Evolutionary conservation across 305 asterid species (phyloP).

Genomic region (Caryopteris hybrid): DNA sequence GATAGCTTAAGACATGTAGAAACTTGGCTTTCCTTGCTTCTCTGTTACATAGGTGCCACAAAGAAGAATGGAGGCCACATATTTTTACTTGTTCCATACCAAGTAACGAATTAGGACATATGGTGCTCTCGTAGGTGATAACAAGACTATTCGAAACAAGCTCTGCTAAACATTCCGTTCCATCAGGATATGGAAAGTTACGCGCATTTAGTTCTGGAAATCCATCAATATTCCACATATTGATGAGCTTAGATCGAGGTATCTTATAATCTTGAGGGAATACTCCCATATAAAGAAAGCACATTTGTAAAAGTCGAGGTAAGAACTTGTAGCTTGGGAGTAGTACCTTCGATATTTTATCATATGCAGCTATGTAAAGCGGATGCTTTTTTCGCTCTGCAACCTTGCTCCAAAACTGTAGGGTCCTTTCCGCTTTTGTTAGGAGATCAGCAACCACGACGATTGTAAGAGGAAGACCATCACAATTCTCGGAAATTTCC

Average conservation of each 20-base stretch:
- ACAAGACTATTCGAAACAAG: no score
- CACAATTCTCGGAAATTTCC: not conserved
- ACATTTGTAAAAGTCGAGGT: not conserved
- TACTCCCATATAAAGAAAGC: not conserved
- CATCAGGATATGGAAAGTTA: not conserved
- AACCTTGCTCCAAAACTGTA: not conserved
- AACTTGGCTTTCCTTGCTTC: not conserved
- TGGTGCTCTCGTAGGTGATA: no score
- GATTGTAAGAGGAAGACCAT: not conserved
- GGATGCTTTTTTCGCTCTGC: not conserved
- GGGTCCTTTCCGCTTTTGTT: not conserved
- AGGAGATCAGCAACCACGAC: not conserved
- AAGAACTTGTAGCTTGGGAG: no score
- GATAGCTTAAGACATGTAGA: no score
- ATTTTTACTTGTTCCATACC: no score
- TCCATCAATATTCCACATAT: not conserved
- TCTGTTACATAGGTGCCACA: not conserved
- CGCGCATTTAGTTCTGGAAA: not conserved
- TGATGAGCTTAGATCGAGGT: not conserved
- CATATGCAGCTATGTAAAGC: not conserved
- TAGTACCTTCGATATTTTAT: not conserved
- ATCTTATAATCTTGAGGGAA: not conserved
- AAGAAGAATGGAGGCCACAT: not conserved
- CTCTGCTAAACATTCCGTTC: not conserved
- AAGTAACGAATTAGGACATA: no score